Base-by-base conservation (phyloP, 306 rosid species). In the Sicyos edulis region DNA sequence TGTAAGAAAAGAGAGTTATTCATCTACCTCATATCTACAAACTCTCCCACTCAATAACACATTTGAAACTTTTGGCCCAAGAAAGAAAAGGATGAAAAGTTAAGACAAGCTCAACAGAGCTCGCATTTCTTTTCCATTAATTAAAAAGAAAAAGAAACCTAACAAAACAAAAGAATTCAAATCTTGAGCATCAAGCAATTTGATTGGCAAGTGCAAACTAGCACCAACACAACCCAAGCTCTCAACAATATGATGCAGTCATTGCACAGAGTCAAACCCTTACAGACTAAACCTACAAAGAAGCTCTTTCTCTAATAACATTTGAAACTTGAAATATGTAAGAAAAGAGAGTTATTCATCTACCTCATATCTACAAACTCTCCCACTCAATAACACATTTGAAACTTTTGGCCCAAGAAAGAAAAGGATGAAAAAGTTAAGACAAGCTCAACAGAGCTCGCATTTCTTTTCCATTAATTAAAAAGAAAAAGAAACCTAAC, bases 111-210 rank as follows among this genome's bases (percentile, higher is more conserved):
- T 16, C n/a, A 71, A 70, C 12, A 49, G 8, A 50, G 45, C 52
- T 22, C 24, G n/a, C 40, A 21, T 67, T 65, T 65, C 40, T 67
- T 67, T 45, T 1, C 29, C 72, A 67, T 21, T 21, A 67, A 47
- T 58, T 21, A 11, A 12, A 47, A 67, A 15, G 47, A 42, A 42
- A 67, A 22, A 22, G 14, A 2, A 21, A 47, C 14, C 2, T 47
- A 67, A 13, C 20, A 40, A 40, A 40, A 40, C 8, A 61, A 70
- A 54, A 53, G 49, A 70, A 70, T 54, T 53, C 47, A 55, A 51
- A 29, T 70, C 61, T 70, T 70, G 47, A 24, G 45, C 45, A 40
- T 40, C 45, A 40, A 6, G 8, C 45, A 40, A 6, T 32, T 3
- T 32, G 37, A 32, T 32, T 32, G 37, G 37, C 8, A 21, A 37